These are phyloP conservation scores for Sphagnum tenellum DNA, from an alignment of 225 moss, liverwort and hornwort genomes.

Conservation along the genomic window DNA sequence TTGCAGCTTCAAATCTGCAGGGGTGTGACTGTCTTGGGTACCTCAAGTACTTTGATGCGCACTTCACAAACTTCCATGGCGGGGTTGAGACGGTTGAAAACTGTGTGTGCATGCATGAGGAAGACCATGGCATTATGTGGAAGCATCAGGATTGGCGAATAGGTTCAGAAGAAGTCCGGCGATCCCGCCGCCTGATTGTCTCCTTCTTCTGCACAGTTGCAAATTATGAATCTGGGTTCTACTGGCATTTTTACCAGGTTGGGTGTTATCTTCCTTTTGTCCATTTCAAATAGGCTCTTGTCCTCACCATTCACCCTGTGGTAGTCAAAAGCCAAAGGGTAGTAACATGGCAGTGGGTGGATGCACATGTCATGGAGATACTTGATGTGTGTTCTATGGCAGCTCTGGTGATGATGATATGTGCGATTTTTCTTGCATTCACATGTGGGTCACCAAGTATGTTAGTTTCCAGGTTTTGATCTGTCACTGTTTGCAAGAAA, in stretches of 20 bases:
- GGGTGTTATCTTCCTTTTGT: neutral
- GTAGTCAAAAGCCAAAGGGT: too few species aligned
- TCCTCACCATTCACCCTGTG: too few species aligned
- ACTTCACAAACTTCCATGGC: slow-evolving; percentile 88
- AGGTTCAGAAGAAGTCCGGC: slow-evolving; percentile 92
- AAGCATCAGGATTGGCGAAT: slow-evolving; percentile 98
- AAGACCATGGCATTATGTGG: slow-evolving; percentile 90
- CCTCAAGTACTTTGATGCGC: slow-evolving; percentile 91
- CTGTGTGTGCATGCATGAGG: slow-evolving; percentile 98
- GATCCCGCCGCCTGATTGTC: slow-evolving; percentile 78
- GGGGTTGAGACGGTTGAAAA: slow-evolving; percentile 96
- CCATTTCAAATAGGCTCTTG: too few species aligned
- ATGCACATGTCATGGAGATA: too few species aligned
- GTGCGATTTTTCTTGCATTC: too few species aligned
- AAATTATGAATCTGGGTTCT: slow-evolving; percentile 95
- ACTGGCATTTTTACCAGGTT: slow-evolving; percentile 99
- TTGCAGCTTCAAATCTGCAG: slow-evolving; percentile 15
- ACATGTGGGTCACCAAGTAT: too few species aligned
- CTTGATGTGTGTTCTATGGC: too few species aligned
- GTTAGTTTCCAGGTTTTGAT: too few species aligned
- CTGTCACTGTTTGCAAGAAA: too few species aligned
- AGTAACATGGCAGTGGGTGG: too few species aligned
- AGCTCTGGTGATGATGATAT: too few species aligned
- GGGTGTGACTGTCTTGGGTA: slow-evolving; percentile 97
- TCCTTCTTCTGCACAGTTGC: slow-evolving; percentile 99